These are phyloP conservation scores for Silene noctiflora DNA, from an alignment of 179 eudicot genomes.

Conservation along the genomic window DNA sequence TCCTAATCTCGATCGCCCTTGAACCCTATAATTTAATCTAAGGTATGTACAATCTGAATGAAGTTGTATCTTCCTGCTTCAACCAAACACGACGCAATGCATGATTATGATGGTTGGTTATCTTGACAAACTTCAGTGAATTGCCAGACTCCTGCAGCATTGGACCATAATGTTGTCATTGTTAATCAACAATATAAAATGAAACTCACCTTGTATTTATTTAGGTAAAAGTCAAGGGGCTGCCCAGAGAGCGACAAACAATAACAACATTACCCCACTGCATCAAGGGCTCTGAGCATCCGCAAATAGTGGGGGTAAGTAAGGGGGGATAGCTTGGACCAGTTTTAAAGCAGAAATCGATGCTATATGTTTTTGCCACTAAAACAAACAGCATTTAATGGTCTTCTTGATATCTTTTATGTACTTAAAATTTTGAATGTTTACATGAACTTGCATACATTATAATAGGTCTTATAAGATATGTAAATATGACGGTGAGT, in stretches of 20 bases:
- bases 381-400: background rate
- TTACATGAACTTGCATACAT: conserved; percentile 6
- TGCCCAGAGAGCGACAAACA: no score
- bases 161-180: background rate
- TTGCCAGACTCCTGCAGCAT: conserved; percentile 30
- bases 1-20: background rate
- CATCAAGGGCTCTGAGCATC: no score
- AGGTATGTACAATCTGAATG: background rate
- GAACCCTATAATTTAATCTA: background rate
- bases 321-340: background rate
- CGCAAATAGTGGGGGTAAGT: no score
- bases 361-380: no score
- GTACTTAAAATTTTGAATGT: conserved; percentile 1
- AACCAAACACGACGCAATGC: conserved; percentile 8
- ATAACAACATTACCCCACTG: no score
- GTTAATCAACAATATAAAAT: background rate
- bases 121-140: conserved; percentile 19
- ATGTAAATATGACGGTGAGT: background rate
- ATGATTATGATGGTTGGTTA: background rate
- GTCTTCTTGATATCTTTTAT: background rate
- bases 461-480: background rate
- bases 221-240: no score
- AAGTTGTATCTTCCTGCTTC: background rate
- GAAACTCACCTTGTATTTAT: background rate
- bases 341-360: no score